Conservation (phyloP, 768 basidiomycete genomes). For the Kwoniella dendrophila region DNA sequence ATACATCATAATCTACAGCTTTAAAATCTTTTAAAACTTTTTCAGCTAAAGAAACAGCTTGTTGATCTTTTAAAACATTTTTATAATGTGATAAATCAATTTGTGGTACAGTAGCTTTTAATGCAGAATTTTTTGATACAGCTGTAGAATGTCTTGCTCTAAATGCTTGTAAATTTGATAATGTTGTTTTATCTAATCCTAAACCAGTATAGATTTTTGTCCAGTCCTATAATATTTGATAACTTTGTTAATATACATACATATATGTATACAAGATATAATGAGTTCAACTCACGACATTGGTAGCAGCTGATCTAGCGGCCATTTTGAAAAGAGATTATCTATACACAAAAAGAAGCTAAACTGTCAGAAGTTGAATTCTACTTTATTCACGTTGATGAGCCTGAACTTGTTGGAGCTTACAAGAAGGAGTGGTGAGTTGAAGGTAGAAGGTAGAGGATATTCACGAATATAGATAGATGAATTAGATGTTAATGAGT, state of each 20-base stretch:
- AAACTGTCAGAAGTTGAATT: neutral
- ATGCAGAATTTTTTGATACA: slow-evolving; percentile 48
- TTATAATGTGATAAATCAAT: slow-evolving; percentile 93
- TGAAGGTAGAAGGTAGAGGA: neutral
- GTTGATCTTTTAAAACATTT: slow-evolving; percentile 85
- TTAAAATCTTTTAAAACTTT: slow-evolving; percentile 85
- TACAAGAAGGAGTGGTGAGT: slow-evolving; percentile 11
- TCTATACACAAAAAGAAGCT: neutral
- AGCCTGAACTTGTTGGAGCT: neutral
- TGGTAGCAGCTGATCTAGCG: slow-evolving; percentile 47
- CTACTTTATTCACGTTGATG: neutral
- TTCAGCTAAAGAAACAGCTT: slow-evolving; percentile 88
- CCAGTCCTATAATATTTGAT: slow-evolving; percentile 49
- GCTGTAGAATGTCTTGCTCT: slow-evolving; percentile 93
- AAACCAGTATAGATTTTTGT: slow-evolving; percentile 56
- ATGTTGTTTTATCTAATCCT: slow-evolving; percentile 68
- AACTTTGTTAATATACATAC: neutral
- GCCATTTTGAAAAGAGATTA: slow-evolving; percentile 47
- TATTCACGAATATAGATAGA: neutral
- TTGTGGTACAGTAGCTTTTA: slow-evolving; percentile 64
- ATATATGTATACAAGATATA: neutral
- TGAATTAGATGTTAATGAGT: neutral
- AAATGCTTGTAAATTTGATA: slow-evolving; percentile 87
- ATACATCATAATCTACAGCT: slow-evolving; percentile 90
- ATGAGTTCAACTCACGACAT: slow-evolving; percentile 44